phyloP scores from a whole-genome alignment of 257 asterid species.

The Haberlea rhodopensis region DNA sequence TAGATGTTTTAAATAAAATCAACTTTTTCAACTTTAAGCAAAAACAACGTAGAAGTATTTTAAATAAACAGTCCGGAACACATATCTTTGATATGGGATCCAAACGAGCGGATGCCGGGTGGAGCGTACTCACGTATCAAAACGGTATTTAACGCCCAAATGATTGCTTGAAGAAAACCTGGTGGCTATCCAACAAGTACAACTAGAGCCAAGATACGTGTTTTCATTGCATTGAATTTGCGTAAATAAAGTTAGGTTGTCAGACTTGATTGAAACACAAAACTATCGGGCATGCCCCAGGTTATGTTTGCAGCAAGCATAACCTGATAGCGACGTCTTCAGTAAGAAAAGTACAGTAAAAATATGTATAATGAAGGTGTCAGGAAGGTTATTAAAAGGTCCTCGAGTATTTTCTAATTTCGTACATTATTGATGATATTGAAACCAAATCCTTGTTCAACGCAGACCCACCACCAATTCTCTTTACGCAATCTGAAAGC shows the following conservation, averaged over 20 bases:
- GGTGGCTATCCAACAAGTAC: neutral
- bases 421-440: constrained; percentile 87
- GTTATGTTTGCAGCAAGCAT: neutral
- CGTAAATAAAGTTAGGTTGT: neutral
- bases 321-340: neutral
- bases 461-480: constrained; percentile 69
- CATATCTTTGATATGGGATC: no score
- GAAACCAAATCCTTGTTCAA: constrained; percentile 96
- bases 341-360: no score
- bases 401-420: constrained; percentile 87
- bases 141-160: no score
- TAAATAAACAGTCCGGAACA: no score
- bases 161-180: neutral
- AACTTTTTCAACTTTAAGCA: no score
- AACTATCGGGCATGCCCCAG: neutral
- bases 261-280: neutral
- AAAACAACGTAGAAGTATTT: no score
- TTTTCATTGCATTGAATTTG: neutral
- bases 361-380: neutral
- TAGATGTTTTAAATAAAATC: no score
- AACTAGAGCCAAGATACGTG: neutral
- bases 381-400: constrained; percentile 40
- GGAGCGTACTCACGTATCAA: neutral
- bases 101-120: no score
- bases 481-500: constrained; percentile 85